Percentiles rank a stretch among this genome's conserved stretches.
Conservation (phyloP, 257 asterid genomes). For the Echites panduratus region DNA sequence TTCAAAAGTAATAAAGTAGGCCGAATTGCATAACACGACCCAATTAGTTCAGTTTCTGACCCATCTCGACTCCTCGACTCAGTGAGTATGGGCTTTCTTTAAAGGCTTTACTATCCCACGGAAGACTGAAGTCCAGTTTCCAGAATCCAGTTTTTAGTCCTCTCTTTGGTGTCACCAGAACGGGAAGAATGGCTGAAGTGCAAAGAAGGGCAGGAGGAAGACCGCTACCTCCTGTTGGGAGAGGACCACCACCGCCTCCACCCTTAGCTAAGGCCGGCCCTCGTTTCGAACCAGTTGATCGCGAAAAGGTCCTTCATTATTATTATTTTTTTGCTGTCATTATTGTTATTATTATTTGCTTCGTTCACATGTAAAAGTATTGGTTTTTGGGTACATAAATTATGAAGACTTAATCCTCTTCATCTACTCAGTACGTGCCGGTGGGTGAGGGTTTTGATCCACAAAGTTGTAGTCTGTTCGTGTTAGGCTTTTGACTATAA, state of each 20-base stretch:
- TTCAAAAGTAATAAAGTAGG: no score
- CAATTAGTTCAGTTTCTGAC: no score
- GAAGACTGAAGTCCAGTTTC: no score
- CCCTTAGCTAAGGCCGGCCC: conserved; percentile 24
- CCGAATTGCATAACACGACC: no score
- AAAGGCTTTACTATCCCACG: no score
- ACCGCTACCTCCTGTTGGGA: conserved; percentile 42
- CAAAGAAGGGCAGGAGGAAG: conserved; percentile 50
- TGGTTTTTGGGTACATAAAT: neutral
- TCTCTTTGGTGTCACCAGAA: neutral
- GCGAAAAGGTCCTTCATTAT: conserved; percentile 75
- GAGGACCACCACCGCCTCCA: conserved; percentile 57
- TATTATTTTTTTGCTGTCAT: no score
- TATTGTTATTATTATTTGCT: neutral
- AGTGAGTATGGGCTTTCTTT: no score
- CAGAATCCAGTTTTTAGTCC: neutral
- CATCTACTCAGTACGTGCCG: neutral
- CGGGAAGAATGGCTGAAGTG: conserved; percentile 44
- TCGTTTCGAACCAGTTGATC: conserved; percentile 60
- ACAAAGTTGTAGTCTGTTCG: neutral
- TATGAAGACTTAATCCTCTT: neutral
- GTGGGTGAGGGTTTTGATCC: neutral
- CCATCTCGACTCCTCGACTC: no score
- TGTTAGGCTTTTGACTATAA: neutral
- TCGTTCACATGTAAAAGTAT: neutral